These are phyloP conservation scores for Vigna radiata DNA, from an alignment of 306 rosid species.

Conservation along the genomic window DNA sequence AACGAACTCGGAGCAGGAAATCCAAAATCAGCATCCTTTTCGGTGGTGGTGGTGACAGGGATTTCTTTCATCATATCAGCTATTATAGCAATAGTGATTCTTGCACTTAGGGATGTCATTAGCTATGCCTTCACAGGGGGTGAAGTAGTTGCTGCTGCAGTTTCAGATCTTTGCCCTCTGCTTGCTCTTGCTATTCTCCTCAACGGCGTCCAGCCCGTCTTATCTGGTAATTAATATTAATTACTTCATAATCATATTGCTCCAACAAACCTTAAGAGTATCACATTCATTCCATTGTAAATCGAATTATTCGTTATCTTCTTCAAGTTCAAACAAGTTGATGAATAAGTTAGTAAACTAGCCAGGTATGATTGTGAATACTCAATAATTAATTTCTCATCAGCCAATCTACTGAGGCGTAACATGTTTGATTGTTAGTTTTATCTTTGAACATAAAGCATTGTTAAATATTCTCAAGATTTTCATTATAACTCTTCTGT, in stretches of 20 bases:
- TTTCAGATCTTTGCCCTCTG: conserved; percentile 80
- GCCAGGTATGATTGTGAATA: no score
- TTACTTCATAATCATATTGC: background rate
- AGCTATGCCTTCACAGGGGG: conserved; percentile 83
- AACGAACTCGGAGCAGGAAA: conserved; percentile 80
- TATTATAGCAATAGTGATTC: conserved; percentile 52
- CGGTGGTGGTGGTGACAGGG: conserved; percentile 61
- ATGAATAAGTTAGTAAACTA: no score
- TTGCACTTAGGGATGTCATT: conserved; percentile 56
- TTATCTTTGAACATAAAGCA: no score
- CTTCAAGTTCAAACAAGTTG: no score
- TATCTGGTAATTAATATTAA: conserved; percentile 62
- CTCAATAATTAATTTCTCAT: no score
- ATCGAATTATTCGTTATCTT: no score
- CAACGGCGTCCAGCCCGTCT: conserved; percentile 84
- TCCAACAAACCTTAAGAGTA: no score
- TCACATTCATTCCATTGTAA: no score
- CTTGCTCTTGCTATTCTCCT: conserved; percentile 70
- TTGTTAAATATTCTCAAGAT: no score
- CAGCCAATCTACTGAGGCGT: no score
- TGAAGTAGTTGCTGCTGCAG: conserved; percentile 78
- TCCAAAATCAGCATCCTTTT: conserved; percentile 78
- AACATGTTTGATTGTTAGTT: no score
- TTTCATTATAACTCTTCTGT: no score
- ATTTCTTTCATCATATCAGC: conserved; percentile 67